phyloP scores from a whole-genome alignment of 495 filamentous ascomycete genomes.

The Bathelium albidoporum region DNA sequence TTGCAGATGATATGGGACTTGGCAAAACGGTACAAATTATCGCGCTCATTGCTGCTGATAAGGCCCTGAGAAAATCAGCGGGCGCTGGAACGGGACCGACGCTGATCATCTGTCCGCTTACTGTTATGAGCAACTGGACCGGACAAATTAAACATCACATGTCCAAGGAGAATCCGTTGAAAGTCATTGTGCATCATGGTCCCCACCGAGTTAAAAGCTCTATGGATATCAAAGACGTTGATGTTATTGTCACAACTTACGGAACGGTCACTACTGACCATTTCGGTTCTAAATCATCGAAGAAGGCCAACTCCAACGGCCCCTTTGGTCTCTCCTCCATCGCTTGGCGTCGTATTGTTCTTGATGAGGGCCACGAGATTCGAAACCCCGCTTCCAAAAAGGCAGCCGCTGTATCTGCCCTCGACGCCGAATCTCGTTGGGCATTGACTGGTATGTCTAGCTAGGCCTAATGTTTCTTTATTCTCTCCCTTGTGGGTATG shows the following conservation, averaged over 20 bases:
- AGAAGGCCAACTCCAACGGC: constrained; percentile 27
- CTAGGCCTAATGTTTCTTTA: no score
- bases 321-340: constrained; percentile 48
- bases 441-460: constrained; percentile 52
- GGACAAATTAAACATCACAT: constrained; percentile 72
- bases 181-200: constrained; percentile 69
- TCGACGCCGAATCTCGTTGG: constrained; percentile 70
- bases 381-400: constrained; percentile 66
- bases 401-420: constrained; percentile 52
- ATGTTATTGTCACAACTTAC: constrained; percentile 81
- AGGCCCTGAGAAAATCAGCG: constrained; percentile 10
- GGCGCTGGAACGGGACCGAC: constrained; percentile 44
- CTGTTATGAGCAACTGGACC: constrained; percentile 90
- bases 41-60: constrained; percentile 60
- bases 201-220: constrained; percentile 43
- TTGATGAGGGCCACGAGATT: constrained; percentile 84
- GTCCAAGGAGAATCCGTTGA: constrained; percentile 45
- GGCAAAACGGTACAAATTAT: constrained; percentile 90
- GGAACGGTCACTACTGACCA: constrained; percentile 36
- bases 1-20: constrained; percentile 91
- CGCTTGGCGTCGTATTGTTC: constrained; percentile 70
- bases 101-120: constrained; percentile 72
- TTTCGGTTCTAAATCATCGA: constrained; percentile 15
- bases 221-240: constrained; percentile 45
- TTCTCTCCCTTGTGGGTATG: no score